Evolutionary conservation across 2,329 filamentous ascomycete species (phyloP).

Genomic region (Hypoxylon sp.): DNA sequence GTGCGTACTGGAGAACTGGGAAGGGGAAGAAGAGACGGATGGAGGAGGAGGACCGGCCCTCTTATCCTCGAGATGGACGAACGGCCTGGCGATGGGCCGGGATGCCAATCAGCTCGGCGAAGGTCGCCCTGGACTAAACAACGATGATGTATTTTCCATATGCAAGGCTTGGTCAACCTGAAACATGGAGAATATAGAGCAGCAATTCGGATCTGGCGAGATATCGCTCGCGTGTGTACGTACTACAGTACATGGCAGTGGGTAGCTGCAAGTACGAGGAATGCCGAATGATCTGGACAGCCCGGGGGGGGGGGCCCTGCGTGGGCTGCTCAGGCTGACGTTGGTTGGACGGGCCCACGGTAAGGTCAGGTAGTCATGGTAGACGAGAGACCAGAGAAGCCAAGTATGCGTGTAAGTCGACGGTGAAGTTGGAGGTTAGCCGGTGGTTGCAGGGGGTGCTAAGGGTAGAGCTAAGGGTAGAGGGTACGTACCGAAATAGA

Average conservation of each 20-base stretch:
- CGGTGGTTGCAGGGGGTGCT: too few species aligned
- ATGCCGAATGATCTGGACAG: conserved; percentile 35
- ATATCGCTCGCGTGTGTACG: conserved; percentile 31
- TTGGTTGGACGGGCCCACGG: conserved; percentile 29
- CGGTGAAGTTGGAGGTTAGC: conserved; percentile 20
- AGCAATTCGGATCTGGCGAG: conserved; percentile 33
- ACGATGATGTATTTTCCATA: conserved; percentile 37
- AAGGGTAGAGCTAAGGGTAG: too few species aligned
- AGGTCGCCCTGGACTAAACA: conserved; percentile 31
- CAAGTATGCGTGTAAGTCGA: conserved; percentile 23
- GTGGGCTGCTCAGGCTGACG: too few species aligned
- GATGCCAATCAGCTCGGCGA: conserved; percentile 42
- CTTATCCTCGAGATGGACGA: conserved; percentile 45
- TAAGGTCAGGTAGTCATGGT: conserved; percentile 17
- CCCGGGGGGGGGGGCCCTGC: conserved; percentile 13
- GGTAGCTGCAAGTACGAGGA: conserved; percentile 26
- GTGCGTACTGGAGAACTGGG: conserved; percentile 43
- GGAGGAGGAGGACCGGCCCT: conserved; percentile 42
- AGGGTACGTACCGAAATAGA: conserved; percentile 38
- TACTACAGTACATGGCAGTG: conserved; percentile 10
- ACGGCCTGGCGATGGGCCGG: conserved; percentile 39
- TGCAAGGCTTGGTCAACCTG: conserved; percentile 42
- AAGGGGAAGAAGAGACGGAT: conserved; percentile 34
- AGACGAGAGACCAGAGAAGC: not conserved
- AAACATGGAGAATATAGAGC: conserved; percentile 45